Conservation (phyloP, 805 yeast genomes). For the Pichia exigua region DNA sequence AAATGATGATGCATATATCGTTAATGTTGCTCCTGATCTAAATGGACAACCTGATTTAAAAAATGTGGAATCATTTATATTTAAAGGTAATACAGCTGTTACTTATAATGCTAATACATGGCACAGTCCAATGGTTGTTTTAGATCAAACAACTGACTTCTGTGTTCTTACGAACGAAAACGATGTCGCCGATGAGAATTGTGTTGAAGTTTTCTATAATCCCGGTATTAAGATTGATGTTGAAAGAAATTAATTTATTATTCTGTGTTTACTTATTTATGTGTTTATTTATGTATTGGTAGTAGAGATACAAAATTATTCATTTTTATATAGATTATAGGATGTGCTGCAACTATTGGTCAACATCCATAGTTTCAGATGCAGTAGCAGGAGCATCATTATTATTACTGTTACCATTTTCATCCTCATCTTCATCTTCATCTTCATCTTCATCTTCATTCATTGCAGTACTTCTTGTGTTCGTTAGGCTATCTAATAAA, state of each 20-base stretch:
- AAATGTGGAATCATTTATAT: slow-evolving; percentile 58
- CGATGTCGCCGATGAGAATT: slow-evolving; percentile 70
- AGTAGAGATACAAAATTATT: neutral
- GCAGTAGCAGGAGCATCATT: slow-evolving; percentile 12
- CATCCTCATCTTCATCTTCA: slow-evolving; percentile 19
- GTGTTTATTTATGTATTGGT: neutral
- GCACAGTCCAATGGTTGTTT: slow-evolving; percentile 96
- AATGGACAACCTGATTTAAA: slow-evolving; percentile 54
- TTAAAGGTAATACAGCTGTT: slow-evolving; percentile 79
- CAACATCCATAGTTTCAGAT: slow-evolving; percentile 11
- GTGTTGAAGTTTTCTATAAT: slow-evolving; percentile 67
- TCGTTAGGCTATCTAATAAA: slow-evolving; percentile 57
- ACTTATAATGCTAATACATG: slow-evolving; percentile 82
- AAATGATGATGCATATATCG: slow-evolving; percentile 52
- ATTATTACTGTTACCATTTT: slow-evolving; percentile 28
- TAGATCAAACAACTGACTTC: slow-evolving; percentile 63
- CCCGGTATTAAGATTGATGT: slow-evolving; percentile 44
- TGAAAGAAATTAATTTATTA: neutral
- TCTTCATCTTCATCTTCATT: slow-evolving; percentile 25
- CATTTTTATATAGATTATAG: neutral
- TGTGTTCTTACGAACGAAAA: slow-evolving; percentile 86
- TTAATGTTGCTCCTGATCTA: slow-evolving; percentile 59
- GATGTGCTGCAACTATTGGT: neutral
- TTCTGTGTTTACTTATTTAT: neutral
- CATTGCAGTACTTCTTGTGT: slow-evolving; percentile 42